Base-by-base conservation (phyloP, 257 asterid species). In the Schizonepeta tenuifolia region DNA sequence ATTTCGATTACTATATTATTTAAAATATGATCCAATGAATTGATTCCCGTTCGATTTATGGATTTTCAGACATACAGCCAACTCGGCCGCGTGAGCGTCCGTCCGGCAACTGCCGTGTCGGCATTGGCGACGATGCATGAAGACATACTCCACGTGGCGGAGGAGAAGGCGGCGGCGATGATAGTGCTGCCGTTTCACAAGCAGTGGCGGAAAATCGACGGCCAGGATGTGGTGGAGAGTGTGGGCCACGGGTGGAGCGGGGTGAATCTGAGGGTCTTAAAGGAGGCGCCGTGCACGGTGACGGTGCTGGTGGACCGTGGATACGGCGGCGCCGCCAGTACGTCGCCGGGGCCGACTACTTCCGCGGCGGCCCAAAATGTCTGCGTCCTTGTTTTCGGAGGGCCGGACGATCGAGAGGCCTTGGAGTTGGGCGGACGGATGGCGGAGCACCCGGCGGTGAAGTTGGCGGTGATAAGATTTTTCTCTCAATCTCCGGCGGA, bases 361-460 rank as follows among this genome's bases (percentile, higher is more conserved):
- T 31, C 71, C 15, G n/a, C 65, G 15, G 64, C 51, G 0, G 43
- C 36, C 72, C 78, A 82, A 69, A 85, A 76, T 31, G 76, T 86
- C 1, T 86, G 91, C 59, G 55, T 85, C 21, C 2, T 89, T 1
- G 84, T 82, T 66, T 74, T 82, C 1, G 96, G 94, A 6, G 96
- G 93, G 14, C 63, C 86, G 1, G 88, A 89, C 56, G 87, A 81
- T 46, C 41, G 85, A 20, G 85, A 77, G 68, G 88, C 85, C 26
- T 24, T 87, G 67, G 84, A 75, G 56, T 65, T 86, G 67, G 83
- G 86, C 0, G 79, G 85, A 1, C 73, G 80, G 67, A 89, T 89
- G 90, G 86, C 84, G 26, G 85, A 78, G 53, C 86, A 84, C 69
- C 90, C 91, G 0, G 63, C 80, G 11, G 77, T 81, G 56, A 84